Evolutionary conservation across 352 stramenopile species (phyloP).

Genomic region (Salisapilia sapeloensis): DNA sequence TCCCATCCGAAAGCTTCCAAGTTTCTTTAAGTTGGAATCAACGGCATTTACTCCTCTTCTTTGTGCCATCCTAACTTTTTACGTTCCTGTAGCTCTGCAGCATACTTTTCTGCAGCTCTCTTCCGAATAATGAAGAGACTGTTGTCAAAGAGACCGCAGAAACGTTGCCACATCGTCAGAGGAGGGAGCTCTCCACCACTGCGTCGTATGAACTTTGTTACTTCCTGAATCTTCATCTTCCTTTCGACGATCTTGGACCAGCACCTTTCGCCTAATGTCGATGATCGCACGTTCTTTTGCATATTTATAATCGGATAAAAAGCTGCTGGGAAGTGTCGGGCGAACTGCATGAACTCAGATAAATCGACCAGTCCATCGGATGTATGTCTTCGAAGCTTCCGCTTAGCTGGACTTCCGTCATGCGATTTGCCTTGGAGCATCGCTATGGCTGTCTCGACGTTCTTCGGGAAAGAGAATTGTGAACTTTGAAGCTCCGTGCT

Average conservation of each 20-base stretch:
- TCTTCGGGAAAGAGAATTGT: constrained; percentile 46
- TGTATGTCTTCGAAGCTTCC: no score
- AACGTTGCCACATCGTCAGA: constrained; percentile 9
- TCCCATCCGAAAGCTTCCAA: constrained; percentile 7
- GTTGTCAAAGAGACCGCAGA: constrained; percentile 28
- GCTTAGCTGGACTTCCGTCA: constrained; percentile 5
- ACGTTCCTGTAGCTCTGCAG: constrained; percentile 15
- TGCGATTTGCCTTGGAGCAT: constrained; percentile 18
- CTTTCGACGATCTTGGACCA: constrained; percentile 13
- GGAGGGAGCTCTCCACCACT: constrained; percentile 24
- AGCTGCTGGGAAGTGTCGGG: constrained; percentile 22
- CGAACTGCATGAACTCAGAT: constrained; percentile 30
- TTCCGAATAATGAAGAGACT: constrained; percentile 27
- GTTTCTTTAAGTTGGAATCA: no score
- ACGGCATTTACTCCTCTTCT: no score
- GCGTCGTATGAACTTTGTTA: constrained; percentile 41
- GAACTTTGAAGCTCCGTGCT: constrained; percentile 45
- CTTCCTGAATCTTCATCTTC: constrained; percentile 29
- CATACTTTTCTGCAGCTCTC: constrained; percentile 25
- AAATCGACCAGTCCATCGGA: constrained; percentile 26
- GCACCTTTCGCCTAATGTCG: constrained; percentile 14
- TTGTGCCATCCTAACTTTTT: constrained; percentile 6
- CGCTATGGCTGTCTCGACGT: constrained; percentile 31
- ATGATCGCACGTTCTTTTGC: constrained; percentile 25
- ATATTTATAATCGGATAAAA: constrained; percentile 42